These are phyloP conservation scores for Arabidopsis arenosa DNA, from an alignment of 345 rosid genomes.

Conservation along the genomic window DNA sequence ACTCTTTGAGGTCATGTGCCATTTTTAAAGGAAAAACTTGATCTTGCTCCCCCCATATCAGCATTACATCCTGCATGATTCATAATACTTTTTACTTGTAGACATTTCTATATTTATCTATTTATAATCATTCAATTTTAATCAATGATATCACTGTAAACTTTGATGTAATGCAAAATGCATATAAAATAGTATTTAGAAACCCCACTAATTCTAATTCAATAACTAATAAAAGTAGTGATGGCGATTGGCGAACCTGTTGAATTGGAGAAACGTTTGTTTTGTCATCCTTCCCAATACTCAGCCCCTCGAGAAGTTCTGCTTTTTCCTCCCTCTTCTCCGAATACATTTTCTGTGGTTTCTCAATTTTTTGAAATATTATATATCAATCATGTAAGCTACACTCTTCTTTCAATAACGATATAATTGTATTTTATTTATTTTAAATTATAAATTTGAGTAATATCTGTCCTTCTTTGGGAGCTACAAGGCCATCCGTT, in stretches of 20 bases:
- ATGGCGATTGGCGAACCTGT: constrained; percentile 56
- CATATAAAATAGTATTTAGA: background rate
- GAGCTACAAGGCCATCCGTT: constrained; percentile 7
- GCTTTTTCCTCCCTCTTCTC: constrained; percentile 71
- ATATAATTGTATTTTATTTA: background rate
- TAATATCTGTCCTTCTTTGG: background rate
- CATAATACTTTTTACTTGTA: background rate
- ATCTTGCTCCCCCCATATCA: constrained; percentile 86
- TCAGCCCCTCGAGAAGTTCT: constrained; percentile 67
- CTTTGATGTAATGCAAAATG: background rate
- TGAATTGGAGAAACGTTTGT: constrained; percentile 57
- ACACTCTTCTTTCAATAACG: constrained; percentile 19
- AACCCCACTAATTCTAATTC: background rate
- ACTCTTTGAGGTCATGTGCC: constrained; percentile 79
- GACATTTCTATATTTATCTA: background rate
- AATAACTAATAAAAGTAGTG: background rate
- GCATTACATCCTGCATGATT: constrained; percentile 60
- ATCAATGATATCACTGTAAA: background rate
- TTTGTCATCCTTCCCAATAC: constrained; percentile 53
- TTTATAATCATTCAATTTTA: background rate
- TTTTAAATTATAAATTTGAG: background rate
- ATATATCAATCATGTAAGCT: constrained; percentile 20
- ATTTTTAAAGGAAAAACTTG: constrained; percentile 76
- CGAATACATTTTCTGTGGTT: constrained; percentile 64
- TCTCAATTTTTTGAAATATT: background rate